Conservation (phyloP, 495 filamentous ascomycete genomes). For the Letharia lupina region DNA sequence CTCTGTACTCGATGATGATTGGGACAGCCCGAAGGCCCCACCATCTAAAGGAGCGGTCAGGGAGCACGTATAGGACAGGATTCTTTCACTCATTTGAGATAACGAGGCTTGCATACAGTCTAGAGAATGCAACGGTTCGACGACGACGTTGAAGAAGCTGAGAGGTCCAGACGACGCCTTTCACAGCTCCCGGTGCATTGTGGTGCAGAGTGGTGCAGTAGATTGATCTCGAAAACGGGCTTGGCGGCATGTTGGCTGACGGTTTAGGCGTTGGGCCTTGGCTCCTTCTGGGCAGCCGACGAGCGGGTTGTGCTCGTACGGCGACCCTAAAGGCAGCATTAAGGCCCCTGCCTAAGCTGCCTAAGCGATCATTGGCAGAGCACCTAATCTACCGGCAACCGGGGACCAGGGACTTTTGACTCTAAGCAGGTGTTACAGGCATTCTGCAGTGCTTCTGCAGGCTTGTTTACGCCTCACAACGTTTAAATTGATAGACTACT, state of each 20-base stretch:
- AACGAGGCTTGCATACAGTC: slow-evolving; percentile 9
- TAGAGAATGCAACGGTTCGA: neutral
- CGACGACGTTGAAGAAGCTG: neutral
- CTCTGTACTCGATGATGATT: neutral
- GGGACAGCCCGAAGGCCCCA: slow-evolving; percentile 6
- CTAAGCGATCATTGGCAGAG: too few species aligned
- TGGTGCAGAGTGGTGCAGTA: neutral
- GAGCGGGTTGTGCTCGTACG: too few species aligned
- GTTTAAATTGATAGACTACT: neutral
- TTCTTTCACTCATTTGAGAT: slow-evolving; percentile 12
- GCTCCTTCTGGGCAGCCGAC: slow-evolving; percentile 6
- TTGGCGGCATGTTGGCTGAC: neutral
- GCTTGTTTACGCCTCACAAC: slow-evolving; percentile 10
- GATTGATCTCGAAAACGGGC: neutral
- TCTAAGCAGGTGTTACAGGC: neutral
- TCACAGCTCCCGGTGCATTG: neutral
- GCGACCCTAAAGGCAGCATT: too few species aligned
- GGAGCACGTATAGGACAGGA: neutral
- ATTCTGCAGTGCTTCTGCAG: neutral
- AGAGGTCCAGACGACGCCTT: slow-evolving; percentile 6
- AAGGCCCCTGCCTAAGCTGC: too few species aligned
- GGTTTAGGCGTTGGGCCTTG: slow-evolving; percentile 4
- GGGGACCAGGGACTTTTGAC: neutral
- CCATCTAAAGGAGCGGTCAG: slow-evolving; percentile 9
- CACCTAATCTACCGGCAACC: neutral